Base-by-base conservation (phyloP, 2,329 filamentous ascomycete species). In the Celoporthe dispersa region DNA sequence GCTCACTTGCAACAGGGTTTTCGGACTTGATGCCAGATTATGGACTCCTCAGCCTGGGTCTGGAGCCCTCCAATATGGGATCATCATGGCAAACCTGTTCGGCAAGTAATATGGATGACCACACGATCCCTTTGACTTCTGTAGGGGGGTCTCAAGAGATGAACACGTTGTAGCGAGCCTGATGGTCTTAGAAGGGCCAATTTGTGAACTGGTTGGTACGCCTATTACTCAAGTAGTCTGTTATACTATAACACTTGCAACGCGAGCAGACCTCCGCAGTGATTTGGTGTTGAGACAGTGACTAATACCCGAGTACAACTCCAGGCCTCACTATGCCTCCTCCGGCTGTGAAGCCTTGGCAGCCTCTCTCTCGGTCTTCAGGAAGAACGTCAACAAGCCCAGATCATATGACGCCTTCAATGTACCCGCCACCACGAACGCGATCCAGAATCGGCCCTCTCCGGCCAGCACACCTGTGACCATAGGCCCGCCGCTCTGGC, bases 381-480 rank as follows among this genome's bases (percentile, higher is more conserved):
- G 41, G 61, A 72, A 72, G 37, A 70, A 65, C 0, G 70, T 65
- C 65, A 72, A n/a, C 48, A 72, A 37, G 28, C 70, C 70, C 55
- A 91, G 72, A 76, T 91, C 89, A 76, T 91, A 92, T 5, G 78
- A 74, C 0, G 84, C 85, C 77, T 92, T 92, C 73, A 92, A 77
- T 0, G 79, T 77, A 63, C 91, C 91, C 0, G 90, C 90, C n/a
- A 85, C 77, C 0, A 89, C 82, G 75, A 93, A 91, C 0, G 87
- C 85, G 1, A 90, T 81, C 81, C 90, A 90, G 75, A 91, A 91
- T 11, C 85, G 77, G 3, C 84, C 80, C 1, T 81, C 80, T 1
- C 84, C 84, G 0, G 88, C 88, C 60, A 93, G 75, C 0, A 88
- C 75, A n/a, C 91, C 92, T 0, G 91, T 92, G 25, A 91, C 80